Conservation (phyloP, 2,329 filamentous ascomycete genomes). For the Xylariaceae sp. region DNA sequence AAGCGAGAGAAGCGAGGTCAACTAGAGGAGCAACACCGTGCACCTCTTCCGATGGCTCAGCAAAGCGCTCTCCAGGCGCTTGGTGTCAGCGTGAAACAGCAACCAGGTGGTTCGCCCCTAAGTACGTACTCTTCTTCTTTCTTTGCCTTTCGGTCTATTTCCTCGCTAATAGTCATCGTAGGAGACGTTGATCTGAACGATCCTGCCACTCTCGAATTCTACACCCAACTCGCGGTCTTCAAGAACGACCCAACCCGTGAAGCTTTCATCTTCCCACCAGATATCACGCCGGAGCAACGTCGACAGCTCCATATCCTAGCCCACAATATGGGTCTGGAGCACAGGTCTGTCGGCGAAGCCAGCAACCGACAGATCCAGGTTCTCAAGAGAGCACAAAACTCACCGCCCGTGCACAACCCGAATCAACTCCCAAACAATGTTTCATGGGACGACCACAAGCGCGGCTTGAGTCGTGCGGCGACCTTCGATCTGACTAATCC, state of each 20-base stretch:
- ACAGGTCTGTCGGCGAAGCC: conserved; percentile 83
- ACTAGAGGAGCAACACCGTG: conserved; percentile 90
- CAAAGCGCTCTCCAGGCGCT: conserved; percentile 85
- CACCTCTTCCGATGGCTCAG: conserved; percentile 67
- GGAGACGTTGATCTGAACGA: conserved; percentile 87
- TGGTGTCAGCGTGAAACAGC: conserved; percentile 60
- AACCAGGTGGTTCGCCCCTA: conserved; percentile 47
- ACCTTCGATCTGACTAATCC: conserved; percentile 92
- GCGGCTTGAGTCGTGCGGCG: conserved; percentile 86
- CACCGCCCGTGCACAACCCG: conserved; percentile 54
- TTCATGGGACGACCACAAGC: conserved; percentile 71
- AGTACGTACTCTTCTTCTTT: conserved; percentile 34
- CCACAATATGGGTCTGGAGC: conserved; percentile 89
- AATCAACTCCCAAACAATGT: conserved; percentile 51
- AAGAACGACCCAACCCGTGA: conserved; percentile 75
- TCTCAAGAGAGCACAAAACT: conserved; percentile 61
- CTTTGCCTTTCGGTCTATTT: conserved; percentile 1
- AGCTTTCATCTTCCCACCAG: conserved; percentile 77
- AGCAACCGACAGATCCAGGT: conserved; percentile 90
- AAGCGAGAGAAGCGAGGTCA: conserved; percentile 95
- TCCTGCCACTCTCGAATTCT: conserved; percentile 79
- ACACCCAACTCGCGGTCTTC: conserved; percentile 86
- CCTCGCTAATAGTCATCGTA: conserved; percentile 18
- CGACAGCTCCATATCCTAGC: conserved; percentile 90
- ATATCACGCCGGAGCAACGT: conserved; percentile 76